Percentiles rank a stretch among this genome's conserved stretches.
These are phyloP conservation scores for Ceratocystis cubensis DNA, from an alignment of 2,329 filamentous ascomycete genomes.

Conservation along the genomic window DNA sequence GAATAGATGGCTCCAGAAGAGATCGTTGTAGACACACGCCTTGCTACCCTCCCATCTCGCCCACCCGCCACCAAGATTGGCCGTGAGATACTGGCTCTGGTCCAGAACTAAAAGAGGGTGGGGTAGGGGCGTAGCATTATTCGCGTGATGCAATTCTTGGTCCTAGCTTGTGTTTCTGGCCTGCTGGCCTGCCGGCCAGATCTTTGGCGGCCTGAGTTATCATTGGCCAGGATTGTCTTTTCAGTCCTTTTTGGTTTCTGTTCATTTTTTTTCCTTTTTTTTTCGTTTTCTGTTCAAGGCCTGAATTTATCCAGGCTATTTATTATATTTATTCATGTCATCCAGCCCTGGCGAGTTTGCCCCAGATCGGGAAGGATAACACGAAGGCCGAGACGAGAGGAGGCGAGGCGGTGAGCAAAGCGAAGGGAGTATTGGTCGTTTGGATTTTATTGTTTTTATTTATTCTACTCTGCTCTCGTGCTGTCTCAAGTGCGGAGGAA, in stretches of 20 bases:
- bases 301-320: no score
- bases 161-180: background rate
- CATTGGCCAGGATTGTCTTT: background rate
- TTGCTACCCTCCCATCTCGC: background rate
- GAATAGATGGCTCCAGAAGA: background rate
- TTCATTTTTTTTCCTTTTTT: background rate
- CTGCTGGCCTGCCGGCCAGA: background rate
- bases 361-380: conserved; percentile 9
- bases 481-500: background rate
- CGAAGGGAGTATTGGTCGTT: background rate
- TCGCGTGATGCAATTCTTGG: background rate
- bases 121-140: background rate
- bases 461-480: background rate
- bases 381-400: conserved; percentile 1
- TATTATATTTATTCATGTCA: no score
- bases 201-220: background rate
- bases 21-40: background rate
- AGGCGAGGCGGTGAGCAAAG: conserved; percentile 7
- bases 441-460: background rate
- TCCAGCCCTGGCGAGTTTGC: background rate
- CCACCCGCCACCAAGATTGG: background rate
- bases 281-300: no score
- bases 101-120: background rate
- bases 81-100: background rate
- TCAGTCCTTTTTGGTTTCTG: background rate